Evolutionary conservation across 495 filamentous ascomycete genomes (phyloP).

Genomic region (Trichodelitschia bisporula): DNA sequence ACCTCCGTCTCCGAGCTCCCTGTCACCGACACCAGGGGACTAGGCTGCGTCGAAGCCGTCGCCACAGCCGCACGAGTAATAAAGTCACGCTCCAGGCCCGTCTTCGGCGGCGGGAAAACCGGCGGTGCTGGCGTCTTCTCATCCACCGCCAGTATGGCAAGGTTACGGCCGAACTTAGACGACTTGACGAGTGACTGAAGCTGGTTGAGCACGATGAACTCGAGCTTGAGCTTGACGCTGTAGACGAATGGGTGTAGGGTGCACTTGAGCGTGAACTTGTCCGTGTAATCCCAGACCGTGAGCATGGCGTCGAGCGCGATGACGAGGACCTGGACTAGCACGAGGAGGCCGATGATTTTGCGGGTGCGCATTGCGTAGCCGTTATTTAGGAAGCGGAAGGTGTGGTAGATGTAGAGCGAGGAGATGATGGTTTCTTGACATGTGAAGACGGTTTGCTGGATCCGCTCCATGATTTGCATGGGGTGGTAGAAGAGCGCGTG

Average conservation of each 20-base stretch:
- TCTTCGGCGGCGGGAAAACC: too few species aligned
- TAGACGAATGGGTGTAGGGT: constrained; percentile 35
- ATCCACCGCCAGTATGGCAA: too few species aligned
- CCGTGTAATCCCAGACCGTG: constrained; percentile 29
- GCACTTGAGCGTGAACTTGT: constrained; percentile 31
- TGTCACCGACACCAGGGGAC: too few species aligned
- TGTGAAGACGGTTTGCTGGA: constrained; percentile 37
- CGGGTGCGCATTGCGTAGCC: constrained; percentile 19
- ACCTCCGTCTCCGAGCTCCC: too few species aligned
- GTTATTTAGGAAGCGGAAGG: constrained; percentile 24
- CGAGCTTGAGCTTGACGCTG: constrained; percentile 40
- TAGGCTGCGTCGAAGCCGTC: too few species aligned
- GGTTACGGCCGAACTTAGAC: too few species aligned
- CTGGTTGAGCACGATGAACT: constrained; percentile 32
- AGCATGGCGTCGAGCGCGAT: constrained; percentile 29
- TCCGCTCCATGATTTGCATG: too few species aligned
- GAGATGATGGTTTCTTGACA: constrained; percentile 37
- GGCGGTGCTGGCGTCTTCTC: too few species aligned
- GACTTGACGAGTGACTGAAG: too few species aligned
- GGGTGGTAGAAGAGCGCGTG: constrained; percentile 32
- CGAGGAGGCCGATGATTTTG: constrained; percentile 31
- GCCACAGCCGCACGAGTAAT: too few species aligned
- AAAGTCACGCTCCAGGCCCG: too few species aligned
- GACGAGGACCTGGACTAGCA: constrained; percentile 31
- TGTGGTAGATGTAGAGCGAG: constrained; percentile 32